A percentile compares a stretch with the other conserved stretches of the same genome.
These are phyloP conservation scores for Aphanocladium album DNA, from an alignment of 2,329 filamentous ascomycete genomes.

Conservation along the genomic window DNA sequence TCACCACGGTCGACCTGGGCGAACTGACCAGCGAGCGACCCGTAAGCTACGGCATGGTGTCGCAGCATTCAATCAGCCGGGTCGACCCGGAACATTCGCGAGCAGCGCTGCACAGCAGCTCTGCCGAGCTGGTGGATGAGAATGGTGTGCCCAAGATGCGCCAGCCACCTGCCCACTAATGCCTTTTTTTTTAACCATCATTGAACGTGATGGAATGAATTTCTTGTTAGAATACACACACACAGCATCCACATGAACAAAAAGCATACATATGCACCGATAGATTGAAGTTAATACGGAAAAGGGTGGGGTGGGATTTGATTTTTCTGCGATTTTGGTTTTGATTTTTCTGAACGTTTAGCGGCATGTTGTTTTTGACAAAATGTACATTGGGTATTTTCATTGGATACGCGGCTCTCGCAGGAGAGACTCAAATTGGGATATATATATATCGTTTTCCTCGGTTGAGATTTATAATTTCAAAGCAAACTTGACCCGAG, in stretches of 20 bases:
- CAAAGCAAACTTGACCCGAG: not conserved
- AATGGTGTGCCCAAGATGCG: constrained; percentile 9
- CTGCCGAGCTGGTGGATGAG: constrained; percentile 54
- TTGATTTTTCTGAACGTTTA: constrained; percentile 5
- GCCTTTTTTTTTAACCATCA: not conserved
- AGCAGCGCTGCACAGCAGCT: constrained; percentile 45
- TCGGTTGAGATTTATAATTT: not conserved
- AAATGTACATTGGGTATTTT: constrained; percentile 8
- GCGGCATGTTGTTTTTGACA: constrained; percentile 7
- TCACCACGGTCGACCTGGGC: constrained; percentile 36
- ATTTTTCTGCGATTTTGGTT: not conserved
- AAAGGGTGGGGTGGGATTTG: not conserved
- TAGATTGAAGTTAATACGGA: constrained; percentile 10
- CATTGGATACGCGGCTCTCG: not conserved
- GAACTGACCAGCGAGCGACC: constrained; percentile 41
- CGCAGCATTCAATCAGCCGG: constrained; percentile 52
- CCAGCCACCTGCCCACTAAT: not conserved
- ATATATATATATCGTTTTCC: constrained; percentile 5
- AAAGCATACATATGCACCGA: constrained; percentile 4
- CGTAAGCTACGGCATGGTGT: constrained; percentile 52
- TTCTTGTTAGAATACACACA: not conserved
- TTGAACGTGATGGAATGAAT: not conserved
- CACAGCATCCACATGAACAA: not conserved
- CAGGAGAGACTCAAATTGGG: not conserved
- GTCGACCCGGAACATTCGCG: constrained; percentile 44